phyloP scores from a whole-genome alignment of 352 stramenopile species.

The Globisporangium echinulatum region DNA sequence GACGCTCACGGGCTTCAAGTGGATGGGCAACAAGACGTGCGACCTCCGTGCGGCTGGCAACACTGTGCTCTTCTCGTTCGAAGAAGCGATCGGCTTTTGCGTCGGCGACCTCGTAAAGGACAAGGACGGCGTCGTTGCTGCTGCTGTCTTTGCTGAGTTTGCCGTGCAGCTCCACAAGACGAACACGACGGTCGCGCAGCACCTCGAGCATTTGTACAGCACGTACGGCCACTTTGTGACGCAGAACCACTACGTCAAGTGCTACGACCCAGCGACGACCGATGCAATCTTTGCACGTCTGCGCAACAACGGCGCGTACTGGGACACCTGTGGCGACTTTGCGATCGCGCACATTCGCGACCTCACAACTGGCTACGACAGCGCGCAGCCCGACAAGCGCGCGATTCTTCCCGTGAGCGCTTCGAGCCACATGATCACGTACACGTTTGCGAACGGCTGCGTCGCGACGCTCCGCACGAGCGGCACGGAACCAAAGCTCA shows the following conservation, averaged over 20 bases:
- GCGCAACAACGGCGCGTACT: constrained; percentile 87
- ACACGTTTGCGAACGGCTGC: constrained; percentile 94
- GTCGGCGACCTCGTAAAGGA: constrained; percentile 96
- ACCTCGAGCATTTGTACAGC: constrained; percentile 85
- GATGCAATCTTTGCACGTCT: constrained; percentile 90
- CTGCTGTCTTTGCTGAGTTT: constrained; percentile 89
- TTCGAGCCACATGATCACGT: constrained; percentile 96
- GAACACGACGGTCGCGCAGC: constrained; percentile 56
- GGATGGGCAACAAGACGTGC: constrained; percentile 92
- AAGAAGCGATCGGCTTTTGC: constrained; percentile 99
- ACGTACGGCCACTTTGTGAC: constrained; percentile 96
- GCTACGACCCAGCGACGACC: constrained; percentile 86
- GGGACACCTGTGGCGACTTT: constrained; percentile 76
- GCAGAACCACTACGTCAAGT: constrained; percentile 97
- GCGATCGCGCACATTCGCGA: constrained; percentile 78
- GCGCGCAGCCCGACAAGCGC: constrained; percentile 78
- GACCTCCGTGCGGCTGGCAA: constrained; percentile 85
- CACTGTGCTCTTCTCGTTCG: constrained; percentile 94
- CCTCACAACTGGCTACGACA: constrained; percentile 87
- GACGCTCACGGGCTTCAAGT: constrained; percentile 99
- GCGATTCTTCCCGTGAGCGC: constrained; percentile 89
- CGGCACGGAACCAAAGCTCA: constrained; percentile 99
- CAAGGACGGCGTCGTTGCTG: constrained; percentile 96
- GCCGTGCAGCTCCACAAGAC: constrained; percentile 62
- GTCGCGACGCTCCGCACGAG: constrained; percentile 96